A percentile compares a stretch with the other conserved stretches of the same genome.
These are phyloP conservation scores for Agaricus blazei DNA, from an alignment of 768 basidiomycete species.

Conservation along the genomic window DNA sequence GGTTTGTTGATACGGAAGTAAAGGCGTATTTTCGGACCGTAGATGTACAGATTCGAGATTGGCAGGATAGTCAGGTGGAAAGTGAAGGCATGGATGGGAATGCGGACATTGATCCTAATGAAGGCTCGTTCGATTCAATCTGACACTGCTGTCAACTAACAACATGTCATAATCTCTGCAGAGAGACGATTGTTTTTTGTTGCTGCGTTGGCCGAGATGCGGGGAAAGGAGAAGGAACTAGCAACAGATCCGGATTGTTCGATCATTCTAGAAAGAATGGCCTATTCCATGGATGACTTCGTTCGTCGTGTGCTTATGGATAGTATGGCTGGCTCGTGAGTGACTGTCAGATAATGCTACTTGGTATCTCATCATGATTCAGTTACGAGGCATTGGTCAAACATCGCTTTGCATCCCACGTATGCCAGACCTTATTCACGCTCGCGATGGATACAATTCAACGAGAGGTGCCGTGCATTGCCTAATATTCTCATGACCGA, in stretches of 20 bases:
- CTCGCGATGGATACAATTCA: conserved; percentile 59
- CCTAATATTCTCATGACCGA: neutral
- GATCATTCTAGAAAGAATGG: conserved; percentile 81
- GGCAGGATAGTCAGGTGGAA: conserved; percentile 59
- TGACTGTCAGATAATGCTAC: conserved; percentile 13
- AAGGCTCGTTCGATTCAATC: conserved; percentile 40
- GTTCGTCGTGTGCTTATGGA: conserved; percentile 89
- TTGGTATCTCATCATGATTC: neutral
- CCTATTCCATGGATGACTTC: conserved; percentile 94
- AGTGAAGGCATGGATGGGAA: conserved; percentile 29
- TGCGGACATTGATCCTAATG: conserved; percentile 58
- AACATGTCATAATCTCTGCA: conserved; percentile 22
- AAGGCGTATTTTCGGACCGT: conserved; percentile 93
- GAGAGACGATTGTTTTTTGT: conserved; percentile 75
- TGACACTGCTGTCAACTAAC: neutral
- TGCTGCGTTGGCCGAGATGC: conserved; percentile 81
- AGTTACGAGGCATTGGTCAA: conserved; percentile 62
- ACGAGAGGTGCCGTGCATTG: conserved; percentile 50
- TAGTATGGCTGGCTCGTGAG: conserved; percentile 84
- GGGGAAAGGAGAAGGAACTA: conserved; percentile 82
- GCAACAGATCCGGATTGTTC: conserved; percentile 95
- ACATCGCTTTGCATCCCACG: conserved; percentile 94
- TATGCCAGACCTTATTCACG: conserved; percentile 83
- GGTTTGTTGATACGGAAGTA: conserved; percentile 82
- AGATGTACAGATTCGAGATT: conserved; percentile 81